phyloP scores from a whole-genome alignment of 345 rosid genomes.

The Ailanthus altissimus region DNA sequence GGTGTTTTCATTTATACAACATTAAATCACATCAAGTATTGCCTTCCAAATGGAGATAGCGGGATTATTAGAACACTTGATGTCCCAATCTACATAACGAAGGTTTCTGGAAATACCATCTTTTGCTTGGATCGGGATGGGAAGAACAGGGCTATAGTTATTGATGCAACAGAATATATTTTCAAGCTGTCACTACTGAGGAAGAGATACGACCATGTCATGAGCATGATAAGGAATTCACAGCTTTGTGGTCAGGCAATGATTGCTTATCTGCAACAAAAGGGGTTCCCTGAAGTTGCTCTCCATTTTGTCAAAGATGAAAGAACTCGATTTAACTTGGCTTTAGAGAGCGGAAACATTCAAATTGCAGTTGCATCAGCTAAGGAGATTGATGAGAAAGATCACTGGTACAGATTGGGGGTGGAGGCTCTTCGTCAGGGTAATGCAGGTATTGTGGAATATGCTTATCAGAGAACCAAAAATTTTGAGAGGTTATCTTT shows the following conservation, averaged over 20 bases:
- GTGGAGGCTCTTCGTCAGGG: slow-evolving; percentile 99
- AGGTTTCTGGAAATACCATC: slow-evolving; percentile 65
- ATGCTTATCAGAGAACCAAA: slow-evolving; percentile 95
- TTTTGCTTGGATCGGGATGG: slow-evolving; percentile 92
- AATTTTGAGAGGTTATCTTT: slow-evolving; percentile 95
- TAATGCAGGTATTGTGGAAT: slow-evolving; percentile 85
- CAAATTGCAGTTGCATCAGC: slow-evolving; percentile 96
- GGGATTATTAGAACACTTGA: slow-evolving; percentile 87
- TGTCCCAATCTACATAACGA: slow-evolving; percentile 79
- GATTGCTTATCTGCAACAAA: slow-evolving; percentile 96
- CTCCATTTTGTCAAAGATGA: slow-evolving; percentile 96
- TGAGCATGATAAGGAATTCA: slow-evolving; percentile 94
- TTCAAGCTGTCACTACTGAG: slow-evolving; percentile 79
- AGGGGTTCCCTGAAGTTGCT: slow-evolving; percentile 98
- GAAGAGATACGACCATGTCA: slow-evolving; percentile 85
- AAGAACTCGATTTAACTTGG: slow-evolving; percentile 90
- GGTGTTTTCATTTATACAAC: slow-evolving; percentile 93
- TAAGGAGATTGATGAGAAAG: slow-evolving; percentile 92
- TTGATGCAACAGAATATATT: slow-evolving; percentile 86
- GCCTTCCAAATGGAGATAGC: slow-evolving; percentile 92
- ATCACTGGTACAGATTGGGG: slow-evolving; percentile 87
- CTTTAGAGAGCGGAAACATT: slow-evolving; percentile 94
- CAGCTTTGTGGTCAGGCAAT: slow-evolving; percentile 97
- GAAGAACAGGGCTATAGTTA: slow-evolving; percentile 59
- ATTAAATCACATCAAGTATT: slow-evolving; percentile 82